These are phyloP conservation scores for Saururus chinensis DNA, from an alignment of 164 flowering plant species.

Conservation along the genomic window DNA sequence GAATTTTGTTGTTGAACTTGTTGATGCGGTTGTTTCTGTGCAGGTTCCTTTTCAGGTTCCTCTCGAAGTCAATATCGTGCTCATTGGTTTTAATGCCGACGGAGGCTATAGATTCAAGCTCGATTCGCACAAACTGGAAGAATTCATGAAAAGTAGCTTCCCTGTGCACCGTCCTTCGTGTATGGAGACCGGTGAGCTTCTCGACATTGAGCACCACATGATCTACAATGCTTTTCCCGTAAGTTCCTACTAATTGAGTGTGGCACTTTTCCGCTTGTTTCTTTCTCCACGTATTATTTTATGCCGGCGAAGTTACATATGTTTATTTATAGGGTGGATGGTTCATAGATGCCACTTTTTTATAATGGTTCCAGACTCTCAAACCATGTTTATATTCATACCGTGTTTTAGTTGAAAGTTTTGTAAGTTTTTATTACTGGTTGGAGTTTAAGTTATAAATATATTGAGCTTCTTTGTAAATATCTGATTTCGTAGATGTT, in stretches of 20 bases:
- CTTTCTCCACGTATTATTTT: no score
- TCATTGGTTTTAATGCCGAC: constrained; percentile 76
- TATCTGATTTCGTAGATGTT: no score
- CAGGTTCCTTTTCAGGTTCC: constrained; percentile 99
- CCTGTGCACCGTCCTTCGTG: constrained; percentile 81
- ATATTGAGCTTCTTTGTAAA: no score
- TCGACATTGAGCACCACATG: constrained; percentile 89
- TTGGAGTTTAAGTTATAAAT: no score
- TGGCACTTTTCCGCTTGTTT: no score
- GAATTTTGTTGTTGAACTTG: neutral
- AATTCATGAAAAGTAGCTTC: constrained; percentile 54
- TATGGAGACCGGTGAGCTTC: constrained; percentile 77
- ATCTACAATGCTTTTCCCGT: constrained; percentile 70
- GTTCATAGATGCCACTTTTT: no score
- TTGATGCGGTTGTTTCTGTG: constrained; percentile 7
- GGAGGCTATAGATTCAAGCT: constrained; percentile 80
- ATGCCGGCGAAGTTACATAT: neutral
- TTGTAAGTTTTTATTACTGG: no score
- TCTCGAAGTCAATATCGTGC: constrained; percentile 86
- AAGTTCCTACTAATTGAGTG: constrained; percentile 17
- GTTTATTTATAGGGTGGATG: no score
- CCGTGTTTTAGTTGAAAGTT: no score
- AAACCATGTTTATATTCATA: no score
- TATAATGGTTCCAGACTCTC: no score
- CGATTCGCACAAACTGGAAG: constrained; percentile 67